phyloP scores from a whole-genome alignment of 805 yeast species.

The Metschnikowia baotianmanensis region DNA sequence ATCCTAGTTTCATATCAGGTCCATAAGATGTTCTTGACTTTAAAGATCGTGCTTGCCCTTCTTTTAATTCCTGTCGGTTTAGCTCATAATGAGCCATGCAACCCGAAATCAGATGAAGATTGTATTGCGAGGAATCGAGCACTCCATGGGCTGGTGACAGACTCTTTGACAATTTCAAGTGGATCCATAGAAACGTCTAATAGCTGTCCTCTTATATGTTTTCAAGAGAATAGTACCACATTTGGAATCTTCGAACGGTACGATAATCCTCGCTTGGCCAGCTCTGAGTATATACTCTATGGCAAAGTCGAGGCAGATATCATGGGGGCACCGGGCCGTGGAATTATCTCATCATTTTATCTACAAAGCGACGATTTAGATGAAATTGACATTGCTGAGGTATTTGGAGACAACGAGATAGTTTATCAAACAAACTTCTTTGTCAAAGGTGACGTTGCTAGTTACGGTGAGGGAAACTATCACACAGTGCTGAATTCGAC shows the following conservation, averaged over 20 bases:
- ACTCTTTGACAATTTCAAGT: conserved; percentile 20
- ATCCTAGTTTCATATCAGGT: neutral
- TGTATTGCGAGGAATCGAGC: conserved; percentile 31
- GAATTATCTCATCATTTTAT: conserved; percentile 39
- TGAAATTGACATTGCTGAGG: conserved; percentile 40
- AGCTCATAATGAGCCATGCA: conserved; percentile 21
- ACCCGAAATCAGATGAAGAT: conserved; percentile 23
- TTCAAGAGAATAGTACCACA: conserved; percentile 6
- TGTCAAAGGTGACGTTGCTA: conserved; percentile 37
- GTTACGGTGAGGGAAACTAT: conserved; percentile 35
- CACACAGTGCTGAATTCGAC: conserved; percentile 28
- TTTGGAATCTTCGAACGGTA: conserved; percentile 12
- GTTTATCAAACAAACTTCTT: conserved; percentile 39
- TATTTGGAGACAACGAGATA: conserved; percentile 35
- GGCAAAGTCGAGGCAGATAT: conserved; percentile 40
- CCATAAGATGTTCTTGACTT: neutral
- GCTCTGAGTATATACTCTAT: conserved; percentile 31
- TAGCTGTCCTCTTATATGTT: conserved; percentile 13
- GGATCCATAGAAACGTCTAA: conserved; percentile 8
- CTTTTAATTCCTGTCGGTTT: neutral
- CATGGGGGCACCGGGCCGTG: conserved; percentile 31
- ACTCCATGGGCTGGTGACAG: conserved; percentile 19
- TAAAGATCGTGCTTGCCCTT: neutral
- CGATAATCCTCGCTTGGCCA: conserved; percentile 34
- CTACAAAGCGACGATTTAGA: conserved; percentile 43